Conservation (phyloP, 306 rosid species). For the Oemleria cerasiformis region DNA sequence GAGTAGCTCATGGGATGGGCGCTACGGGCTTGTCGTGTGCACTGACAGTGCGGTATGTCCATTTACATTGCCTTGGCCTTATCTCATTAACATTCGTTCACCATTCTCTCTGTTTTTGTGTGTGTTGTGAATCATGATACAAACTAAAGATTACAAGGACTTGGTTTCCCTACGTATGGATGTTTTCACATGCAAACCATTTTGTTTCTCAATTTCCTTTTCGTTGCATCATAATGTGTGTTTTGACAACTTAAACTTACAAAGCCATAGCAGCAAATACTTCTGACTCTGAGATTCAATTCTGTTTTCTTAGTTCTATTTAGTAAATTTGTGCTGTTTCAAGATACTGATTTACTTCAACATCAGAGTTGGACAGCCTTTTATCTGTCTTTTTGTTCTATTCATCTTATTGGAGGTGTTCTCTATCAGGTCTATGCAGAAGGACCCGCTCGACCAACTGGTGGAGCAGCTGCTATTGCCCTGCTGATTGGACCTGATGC, state of each 20-base stretch:
- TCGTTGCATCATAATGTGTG: no score
- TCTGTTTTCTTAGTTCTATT: not conserved
- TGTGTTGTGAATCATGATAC: no score
- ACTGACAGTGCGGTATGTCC: slow-evolving; percentile 89
- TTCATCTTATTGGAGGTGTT: slow-evolving; percentile 14
- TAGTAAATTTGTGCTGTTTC: not conserved
- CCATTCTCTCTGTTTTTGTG: no score
- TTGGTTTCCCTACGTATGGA: no score
- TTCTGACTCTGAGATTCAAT: not conserved
- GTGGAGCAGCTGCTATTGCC: slow-evolving; percentile 99
- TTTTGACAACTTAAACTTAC: no score
- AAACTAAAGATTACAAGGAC: no score
- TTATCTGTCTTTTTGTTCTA: not conserved
- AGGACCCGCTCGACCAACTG: slow-evolving; percentile 99
- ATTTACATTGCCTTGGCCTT: slow-evolving; percentile 21
- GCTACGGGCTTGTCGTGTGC: slow-evolving; percentile 96
- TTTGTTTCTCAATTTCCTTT: no score
- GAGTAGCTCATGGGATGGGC: slow-evolving; percentile 99
- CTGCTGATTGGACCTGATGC: slow-evolving; percentile 93
- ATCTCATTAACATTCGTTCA: not conserved
- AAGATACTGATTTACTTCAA: not conserved
- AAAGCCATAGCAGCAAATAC: not conserved
- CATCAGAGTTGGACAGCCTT: not conserved
- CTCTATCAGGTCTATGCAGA: slow-evolving; percentile 90
- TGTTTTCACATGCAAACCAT: no score